Evolutionary conservation across 768 basidiomycete genomes (phyloP).

Genomic region (Chiua virens): DNA sequence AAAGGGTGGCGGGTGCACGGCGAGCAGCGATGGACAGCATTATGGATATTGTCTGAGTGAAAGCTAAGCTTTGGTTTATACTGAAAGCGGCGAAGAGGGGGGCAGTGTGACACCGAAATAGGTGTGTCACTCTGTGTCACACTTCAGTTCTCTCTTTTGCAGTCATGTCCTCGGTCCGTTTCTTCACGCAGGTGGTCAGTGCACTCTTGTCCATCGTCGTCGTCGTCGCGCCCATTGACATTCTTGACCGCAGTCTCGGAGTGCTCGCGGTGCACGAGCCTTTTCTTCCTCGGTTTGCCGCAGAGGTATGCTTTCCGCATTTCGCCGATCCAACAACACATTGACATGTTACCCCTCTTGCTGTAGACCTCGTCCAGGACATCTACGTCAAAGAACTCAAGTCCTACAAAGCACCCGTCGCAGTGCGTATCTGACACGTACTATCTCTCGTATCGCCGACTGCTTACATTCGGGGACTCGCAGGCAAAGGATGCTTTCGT

Average conservation of each 20-base stretch:
- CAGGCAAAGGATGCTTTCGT: slow-evolving; percentile 91
- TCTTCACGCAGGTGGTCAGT: slow-evolving; percentile 57
- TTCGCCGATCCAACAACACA: slow-evolving; percentile 20
- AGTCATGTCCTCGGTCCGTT: slow-evolving; percentile 57
- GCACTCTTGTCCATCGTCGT: background rate
- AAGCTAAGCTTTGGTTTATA: too few relatives aligned
- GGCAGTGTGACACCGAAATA: slow-evolving; percentile 23
- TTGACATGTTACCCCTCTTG: background rate
- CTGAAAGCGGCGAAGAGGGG: too few relatives aligned
- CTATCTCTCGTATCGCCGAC: background rate
- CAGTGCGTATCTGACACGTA: slow-evolving; percentile 47
- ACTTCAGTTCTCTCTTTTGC: slow-evolving; percentile 42
- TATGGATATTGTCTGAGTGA: slow-evolving; percentile 1
- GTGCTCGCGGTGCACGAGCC: slow-evolving; percentile 51
- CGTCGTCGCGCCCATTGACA: slow-evolving; percentile 9
- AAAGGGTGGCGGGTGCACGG: slow-evolving; percentile 39
- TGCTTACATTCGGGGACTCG: background rate
- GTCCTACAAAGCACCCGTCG: slow-evolving; percentile 76
- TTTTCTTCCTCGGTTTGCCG: slow-evolving; percentile 63
- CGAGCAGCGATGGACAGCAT: slow-evolving; percentile 34
- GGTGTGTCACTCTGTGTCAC: slow-evolving; percentile 36
- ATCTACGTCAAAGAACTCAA: slow-evolving; percentile 89
- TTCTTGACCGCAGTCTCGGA: slow-evolving; percentile 33
- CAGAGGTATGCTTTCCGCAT: slow-evolving; percentile 51
- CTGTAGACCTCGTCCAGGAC: slow-evolving; percentile 87